Evolutionary conservation across 1,284 basidiomycete species (phyloP), one percentile per base, ranked within the genome.

Genomic region (Pseudozyma thailandica): DNA sequence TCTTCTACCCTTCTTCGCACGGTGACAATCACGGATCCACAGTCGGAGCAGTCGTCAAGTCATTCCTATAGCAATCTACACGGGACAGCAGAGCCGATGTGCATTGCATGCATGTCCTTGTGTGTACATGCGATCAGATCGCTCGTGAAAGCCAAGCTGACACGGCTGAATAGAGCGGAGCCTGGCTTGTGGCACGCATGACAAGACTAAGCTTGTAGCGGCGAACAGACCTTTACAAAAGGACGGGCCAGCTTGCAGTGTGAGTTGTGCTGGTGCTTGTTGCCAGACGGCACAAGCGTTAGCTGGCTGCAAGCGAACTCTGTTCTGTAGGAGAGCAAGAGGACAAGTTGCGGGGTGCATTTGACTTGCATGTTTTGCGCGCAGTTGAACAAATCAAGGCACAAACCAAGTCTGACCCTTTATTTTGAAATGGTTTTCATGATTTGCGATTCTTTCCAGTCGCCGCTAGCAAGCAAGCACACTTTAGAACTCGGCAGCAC

Each of bases 181-280:
- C 47, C 42, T 61, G 50, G 42, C 58, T 31, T 61, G 50, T 30
- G 50, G 50, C 50, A 38, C 25, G 59, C 52, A 51, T 46, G 49
- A 50, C 46, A 35, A n/a, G n/a, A 9, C 31, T 0, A 23, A 33
- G 20, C 13, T 38, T 21, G 38, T 38, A 8, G 38, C 28, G 18
- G 28, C 9, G 23, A 20, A 21, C 7, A 33, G 28, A n/a, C n/a
- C n/a, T n/a, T n/a, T n/a, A n/a, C n/a, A n/a, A n/a, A n/a, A n/a
- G n/a, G n/a, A n/a, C n/a, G n/a, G n/a, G n/a, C n/a, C n/a, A n/a
- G n/a, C n/a, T n/a, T n/a, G n/a, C n/a, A n/a, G n/a, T n/a, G n/a
- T n/a, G n/a, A n/a, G n/a, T n/a, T n/a, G n/a, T n/a, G n/a, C n/a
- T n/a, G n/a, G n/a, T n/a, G n/a, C n/a, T n/a, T n/a, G n/a, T n/a